Evolutionary conservation across 1,284 basidiomycete genomes (phyloP), one percentile per base, ranked within the genome.

Genomic region (Rhizoctonia solani): DNA sequence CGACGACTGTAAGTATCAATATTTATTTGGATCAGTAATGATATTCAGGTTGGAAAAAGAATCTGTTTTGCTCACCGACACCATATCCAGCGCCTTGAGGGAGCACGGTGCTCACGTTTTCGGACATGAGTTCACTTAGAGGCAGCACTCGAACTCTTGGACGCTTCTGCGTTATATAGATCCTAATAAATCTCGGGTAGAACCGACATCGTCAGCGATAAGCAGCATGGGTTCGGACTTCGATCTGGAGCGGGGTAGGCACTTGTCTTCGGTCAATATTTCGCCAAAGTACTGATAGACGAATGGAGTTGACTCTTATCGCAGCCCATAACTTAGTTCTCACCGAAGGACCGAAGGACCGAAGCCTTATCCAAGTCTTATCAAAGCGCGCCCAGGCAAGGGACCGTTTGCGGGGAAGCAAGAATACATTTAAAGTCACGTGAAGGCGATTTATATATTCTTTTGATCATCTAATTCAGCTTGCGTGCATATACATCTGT

Each of bases 41-140:
- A 61, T n/a, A n/a, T n/a, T n/a, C n/a, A 27, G 23, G 30, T 6
- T 14, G 13, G n/a, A 46, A 19, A 21, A 9, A 6, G 8, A 46
- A 11, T 11, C 19, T 16, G 32, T 25, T 55, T 16, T 2, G 80
- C 88, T 75, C 74, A 90, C 90, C 90, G 67, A 94, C 89, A 52
- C 90, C 92, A 81, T 93, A 94, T 41, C 89, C 89, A 11, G 87
- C 89, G 32, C 85, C 88, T 76, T 77, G 77, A 16, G 77, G 76
- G 2, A 79, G 72, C 46, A 77, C 71, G 16, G 72, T 71, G 27
- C 67, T 53, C 21, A 67, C 61, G 39, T 41, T 61, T 21, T 65
- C 53, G 25, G 67, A 70, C 69, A 70, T 72, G 63, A 37, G 41
- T 19, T 13, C 29, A 29, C 41, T 63, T 13, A 32, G 46, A 63